Evolutionary conservation across 2,329 filamentous ascomycete genomes (phyloP).

Genomic region (Sporothrix brunneoviolacea): DNA sequence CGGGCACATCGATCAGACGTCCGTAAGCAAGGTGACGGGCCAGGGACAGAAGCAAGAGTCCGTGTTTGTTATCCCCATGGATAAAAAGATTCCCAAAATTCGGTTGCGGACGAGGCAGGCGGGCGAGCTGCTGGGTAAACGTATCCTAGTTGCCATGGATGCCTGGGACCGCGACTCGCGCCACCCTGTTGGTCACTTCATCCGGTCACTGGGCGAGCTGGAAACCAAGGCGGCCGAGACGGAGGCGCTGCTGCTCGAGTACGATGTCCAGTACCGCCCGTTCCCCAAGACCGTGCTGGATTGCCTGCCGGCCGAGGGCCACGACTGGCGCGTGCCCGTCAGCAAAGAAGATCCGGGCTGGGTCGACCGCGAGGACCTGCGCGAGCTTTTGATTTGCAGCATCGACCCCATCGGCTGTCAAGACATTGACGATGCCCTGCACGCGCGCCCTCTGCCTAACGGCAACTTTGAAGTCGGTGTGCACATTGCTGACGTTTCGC

Average conservation of each 20-base stretch:
- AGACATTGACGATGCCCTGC: constrained; percentile 95
- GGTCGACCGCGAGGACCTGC: constrained; percentile 76
- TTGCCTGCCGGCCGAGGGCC: constrained; percentile 83
- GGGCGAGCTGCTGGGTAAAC: constrained; percentile 79
- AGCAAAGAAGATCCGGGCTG: constrained; percentile 76
- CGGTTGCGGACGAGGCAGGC: constrained; percentile 86
- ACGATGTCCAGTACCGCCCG: constrained; percentile 94
- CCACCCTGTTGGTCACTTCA: constrained; percentile 88
- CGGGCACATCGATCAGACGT: constrained; percentile 85
- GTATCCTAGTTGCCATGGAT: constrained; percentile 88
- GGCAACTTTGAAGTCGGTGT: constrained; percentile 95
- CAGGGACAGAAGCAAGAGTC: constrained; percentile 82
- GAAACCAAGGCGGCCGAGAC: constrained; percentile 98
- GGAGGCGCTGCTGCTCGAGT: constrained; percentile 86
- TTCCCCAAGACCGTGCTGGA: constrained; percentile 95
- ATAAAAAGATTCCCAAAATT: constrained; percentile 96
- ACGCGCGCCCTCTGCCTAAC: constrained; percentile 76
- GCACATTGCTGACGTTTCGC: constrained; percentile 98
- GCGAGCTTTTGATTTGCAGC: constrained; percentile 85
- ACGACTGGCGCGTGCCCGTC: constrained; percentile 87
- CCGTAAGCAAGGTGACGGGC: constrained; percentile 64
- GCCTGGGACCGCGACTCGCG: constrained; percentile 90
- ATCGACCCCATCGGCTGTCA: constrained; percentile 95
- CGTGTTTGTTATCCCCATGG: constrained; percentile 95
- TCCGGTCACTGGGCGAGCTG: constrained; percentile 84